phyloP scores from a whole-genome alignment of 2,329 filamentous ascomycete species.

The Aspergillus chevalieri region DNA sequence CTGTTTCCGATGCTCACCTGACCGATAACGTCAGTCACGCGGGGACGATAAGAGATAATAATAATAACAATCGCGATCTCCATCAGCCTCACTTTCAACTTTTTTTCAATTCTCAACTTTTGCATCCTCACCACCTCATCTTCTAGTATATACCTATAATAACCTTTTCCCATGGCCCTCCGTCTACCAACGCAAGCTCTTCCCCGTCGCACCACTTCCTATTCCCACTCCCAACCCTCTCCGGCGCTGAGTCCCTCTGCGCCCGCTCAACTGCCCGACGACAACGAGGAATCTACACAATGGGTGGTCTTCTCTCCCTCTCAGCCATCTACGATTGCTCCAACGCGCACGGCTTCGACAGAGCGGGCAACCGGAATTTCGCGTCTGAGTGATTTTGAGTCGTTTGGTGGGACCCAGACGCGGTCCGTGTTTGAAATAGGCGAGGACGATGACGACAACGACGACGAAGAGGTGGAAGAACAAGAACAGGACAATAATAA shows the following conservation, averaged over 20 bases:
- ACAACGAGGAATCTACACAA: constrained; percentile 74
- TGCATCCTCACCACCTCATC: background rate
- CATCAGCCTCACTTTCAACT: background rate
- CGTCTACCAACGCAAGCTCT: constrained; percentile 32
- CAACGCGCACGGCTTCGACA: constrained; percentile 61
- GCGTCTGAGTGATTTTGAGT: constrained; percentile 72
- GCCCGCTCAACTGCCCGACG: constrained; percentile 41
- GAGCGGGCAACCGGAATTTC: constrained; percentile 65
- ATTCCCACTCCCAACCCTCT: constrained; percentile 22
- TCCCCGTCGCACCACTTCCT: constrained; percentile 28
- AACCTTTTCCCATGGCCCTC: constrained; percentile 28
- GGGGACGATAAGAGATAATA: constrained; percentile 13
- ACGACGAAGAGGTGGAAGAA: constrained; percentile 56
- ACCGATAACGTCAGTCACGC: constrained; percentile 6
- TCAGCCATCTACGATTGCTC: constrained; percentile 59
- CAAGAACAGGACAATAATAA: background rate
- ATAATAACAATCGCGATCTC: background rate
- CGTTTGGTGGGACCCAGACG: constrained; percentile 60
- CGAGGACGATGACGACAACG: constrained; percentile 36
- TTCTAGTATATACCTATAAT: background rate
- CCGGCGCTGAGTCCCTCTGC: constrained; percentile 22
- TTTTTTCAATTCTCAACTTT: constrained; percentile 1
- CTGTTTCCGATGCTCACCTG: background rate
- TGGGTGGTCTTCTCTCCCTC: constrained; percentile 91
- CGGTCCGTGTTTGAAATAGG: constrained; percentile 45